Conservation (phyloP, 1,284 basidiomycete species). For the Neotropicomus parvogracilis region DNA sequence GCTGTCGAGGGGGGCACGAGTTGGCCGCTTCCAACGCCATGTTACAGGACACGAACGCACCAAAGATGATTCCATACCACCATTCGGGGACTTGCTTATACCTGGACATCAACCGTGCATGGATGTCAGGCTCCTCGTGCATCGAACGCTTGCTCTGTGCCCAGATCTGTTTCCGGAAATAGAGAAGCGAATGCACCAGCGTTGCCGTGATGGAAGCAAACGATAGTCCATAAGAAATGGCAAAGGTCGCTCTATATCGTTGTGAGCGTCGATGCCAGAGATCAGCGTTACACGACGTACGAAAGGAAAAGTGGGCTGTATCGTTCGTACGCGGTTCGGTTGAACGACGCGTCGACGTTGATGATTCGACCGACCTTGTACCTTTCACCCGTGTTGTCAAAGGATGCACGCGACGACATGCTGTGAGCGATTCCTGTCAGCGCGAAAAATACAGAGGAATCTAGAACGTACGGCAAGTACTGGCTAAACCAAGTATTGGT, state of each 20-base stretch:
- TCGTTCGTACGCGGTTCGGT: constrained; percentile 60
- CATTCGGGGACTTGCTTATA: constrained; percentile 74
- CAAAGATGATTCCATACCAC: constrained; percentile 57
- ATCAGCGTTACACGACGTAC: constrained; percentile 27
- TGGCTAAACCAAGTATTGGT: constrained; percentile 60
- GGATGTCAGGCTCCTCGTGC: constrained; percentile 69
- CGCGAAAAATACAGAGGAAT: background rate
- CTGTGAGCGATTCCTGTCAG: constrained; percentile 10
- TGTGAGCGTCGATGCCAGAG: too few species aligned
- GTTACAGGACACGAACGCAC: constrained; percentile 6
- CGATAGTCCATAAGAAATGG: constrained; percentile 64
- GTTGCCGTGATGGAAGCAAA: constrained; percentile 70
- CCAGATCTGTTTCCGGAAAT: constrained; percentile 68
- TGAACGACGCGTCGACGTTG: constrained; percentile 53
- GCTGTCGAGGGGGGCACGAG: constrained; percentile 15
- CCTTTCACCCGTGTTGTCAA: constrained; percentile 56
- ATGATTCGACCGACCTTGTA: constrained; percentile 75
- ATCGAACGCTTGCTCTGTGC: constrained; percentile 49
- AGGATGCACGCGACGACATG: constrained; percentile 54
- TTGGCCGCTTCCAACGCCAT: background rate
- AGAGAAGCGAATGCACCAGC: constrained; percentile 64
- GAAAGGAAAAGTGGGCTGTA: constrained; percentile 88
- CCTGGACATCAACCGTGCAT: constrained; percentile 67
- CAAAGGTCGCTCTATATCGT: constrained; percentile 43
- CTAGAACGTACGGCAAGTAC: constrained; percentile 44